Base-by-base conservation (phyloP, 805 yeast species). In the Barnettozyma botsteinii region DNA sequence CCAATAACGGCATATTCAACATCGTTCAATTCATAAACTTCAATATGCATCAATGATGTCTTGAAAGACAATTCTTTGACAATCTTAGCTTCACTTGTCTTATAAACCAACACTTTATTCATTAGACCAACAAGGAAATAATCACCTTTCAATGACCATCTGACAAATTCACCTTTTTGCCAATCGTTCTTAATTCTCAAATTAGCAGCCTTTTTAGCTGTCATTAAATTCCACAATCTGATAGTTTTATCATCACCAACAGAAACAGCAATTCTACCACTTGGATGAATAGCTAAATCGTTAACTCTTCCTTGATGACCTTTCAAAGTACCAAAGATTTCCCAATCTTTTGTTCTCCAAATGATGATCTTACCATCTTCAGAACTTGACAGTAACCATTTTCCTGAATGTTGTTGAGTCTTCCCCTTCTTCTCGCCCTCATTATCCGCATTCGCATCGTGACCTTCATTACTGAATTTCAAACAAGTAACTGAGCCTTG, bases 311-410 rank as follows among this genome's bases (percentile, higher is more conserved):
- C 91, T 32, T 72, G 73, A 62, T 91, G 98, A 11, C 97, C 98
- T 60, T 88, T 88, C 60, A 93, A 67, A 12, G 81, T 78, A 5
- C 93, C 95, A 59, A 86, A 80, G 31, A 79, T 72, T 57, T 93
- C 98, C 98, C 98, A 93, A 64, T 93, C 98, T 60, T 85, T 87
- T 4, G 93, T 84, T 61, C 98, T 72, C 98, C 98, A 93, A 31
- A 93, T 74, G 38, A 87, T 76, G 34, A 93, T 79, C 44, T 79
- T 81, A 19, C 96, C 95, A 59, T 93, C 98, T 32, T 85, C 95
- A 2, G 89, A 84, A 1, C 93, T 95, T 11, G 94, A 82, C 20
- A 93, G 64, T 26, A 93, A 70, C 98, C 98, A 93, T 56, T 81
- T 87, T 4, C 87, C 88, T n/a, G 70, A 62, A 40, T 72, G 43